Conservation (phyloP, 768 basidiomycete genomes). For the Agaricus subrufescens region DNA sequence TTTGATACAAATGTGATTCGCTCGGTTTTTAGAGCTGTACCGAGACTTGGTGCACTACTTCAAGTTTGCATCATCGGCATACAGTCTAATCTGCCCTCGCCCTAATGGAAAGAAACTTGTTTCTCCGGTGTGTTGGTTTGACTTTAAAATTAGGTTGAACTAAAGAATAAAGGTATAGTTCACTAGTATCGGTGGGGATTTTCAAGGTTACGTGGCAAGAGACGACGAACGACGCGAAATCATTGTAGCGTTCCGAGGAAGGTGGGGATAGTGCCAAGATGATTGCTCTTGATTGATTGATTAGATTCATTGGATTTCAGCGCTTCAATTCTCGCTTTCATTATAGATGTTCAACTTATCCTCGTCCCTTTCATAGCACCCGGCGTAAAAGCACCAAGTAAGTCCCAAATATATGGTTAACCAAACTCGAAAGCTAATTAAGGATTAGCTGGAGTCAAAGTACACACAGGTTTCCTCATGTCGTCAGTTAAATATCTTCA, state of each 20-base stretch:
- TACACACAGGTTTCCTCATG: constrained; percentile 47
- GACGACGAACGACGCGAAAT: constrained; percentile 42
- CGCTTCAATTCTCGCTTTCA: constrained; percentile 33
- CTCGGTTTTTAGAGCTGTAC: constrained; percentile 28
- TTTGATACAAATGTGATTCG: background rate
- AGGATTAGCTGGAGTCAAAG: constrained; percentile 30
- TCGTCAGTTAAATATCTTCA: constrained; percentile 27
- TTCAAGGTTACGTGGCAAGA: constrained; percentile 47
- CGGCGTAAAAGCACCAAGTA: constrained; percentile 38
- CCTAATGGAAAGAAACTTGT: constrained; percentile 44
- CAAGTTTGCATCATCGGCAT: constrained; percentile 53
- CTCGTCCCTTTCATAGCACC: constrained; percentile 41
- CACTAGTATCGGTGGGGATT: constrained; percentile 34
- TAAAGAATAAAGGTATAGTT: constrained; percentile 25
- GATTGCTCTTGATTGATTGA: background rate
- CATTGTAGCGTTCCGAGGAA: constrained; percentile 46
- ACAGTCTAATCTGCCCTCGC: constrained; percentile 36
- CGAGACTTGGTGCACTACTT: constrained; percentile 46
- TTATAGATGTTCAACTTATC: constrained; percentile 37
- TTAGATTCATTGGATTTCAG: constrained; percentile 17
- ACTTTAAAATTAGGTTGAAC: background rate
- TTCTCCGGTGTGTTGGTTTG: constrained; percentile 25
- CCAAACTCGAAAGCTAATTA: background rate
- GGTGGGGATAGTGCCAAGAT: constrained; percentile 23
- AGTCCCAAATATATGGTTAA: constrained; percentile 1